Conservation (phyloP, 2,329 filamentous ascomycete species). For the Apiospora saccharicola region DNA sequence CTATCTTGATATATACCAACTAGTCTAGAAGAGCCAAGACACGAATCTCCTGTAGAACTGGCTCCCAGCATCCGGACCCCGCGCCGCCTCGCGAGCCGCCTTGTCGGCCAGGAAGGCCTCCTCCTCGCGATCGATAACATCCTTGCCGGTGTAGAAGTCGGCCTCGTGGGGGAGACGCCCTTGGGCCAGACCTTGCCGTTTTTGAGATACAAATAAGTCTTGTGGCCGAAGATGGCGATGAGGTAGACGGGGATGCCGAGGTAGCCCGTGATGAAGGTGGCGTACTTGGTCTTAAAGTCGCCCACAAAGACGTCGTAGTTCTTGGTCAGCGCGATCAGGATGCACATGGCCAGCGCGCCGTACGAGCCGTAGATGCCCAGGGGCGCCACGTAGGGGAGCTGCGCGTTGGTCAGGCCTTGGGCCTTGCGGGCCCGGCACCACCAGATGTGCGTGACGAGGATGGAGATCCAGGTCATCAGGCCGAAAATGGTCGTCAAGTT, state of each 20-base stretch:
- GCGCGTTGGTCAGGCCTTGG: slow-evolving; percentile 62
- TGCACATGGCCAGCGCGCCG: slow-evolving; percentile 72
- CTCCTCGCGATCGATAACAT: slow-evolving; percentile 76
- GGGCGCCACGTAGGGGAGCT: slow-evolving; percentile 72
- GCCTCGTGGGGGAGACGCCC: slow-evolving; percentile 63
- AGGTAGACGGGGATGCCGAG: slow-evolving; percentile 80
- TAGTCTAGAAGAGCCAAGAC: slow-evolving; percentile 65
- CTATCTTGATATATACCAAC: background rate
- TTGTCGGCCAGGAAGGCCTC: slow-evolving; percentile 69
- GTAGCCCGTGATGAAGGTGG: slow-evolving; percentile 81
- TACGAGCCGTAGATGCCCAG: slow-evolving; percentile 76
- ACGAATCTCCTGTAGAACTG: slow-evolving; percentile 67
- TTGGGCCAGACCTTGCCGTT: slow-evolving; percentile 40
- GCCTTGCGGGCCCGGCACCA: slow-evolving; percentile 69
- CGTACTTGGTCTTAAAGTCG: slow-evolving; percentile 61
- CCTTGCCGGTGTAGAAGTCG: slow-evolving; percentile 78
- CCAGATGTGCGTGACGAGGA: slow-evolving; percentile 71
- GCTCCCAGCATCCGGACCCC: slow-evolving; percentile 41
- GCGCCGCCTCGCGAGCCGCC: slow-evolving; percentile 46
- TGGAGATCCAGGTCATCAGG: slow-evolving; percentile 71
- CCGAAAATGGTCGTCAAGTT: slow-evolving; percentile 74
- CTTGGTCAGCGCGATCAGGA: slow-evolving; percentile 80
- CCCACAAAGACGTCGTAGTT: slow-evolving; percentile 77
- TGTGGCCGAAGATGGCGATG: slow-evolving; percentile 73
- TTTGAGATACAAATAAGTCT: slow-evolving; percentile 46